Evolutionary conservation across 2,329 filamentous ascomycete species (phyloP).

Genomic region (Epichloe gansuensis): DNA sequence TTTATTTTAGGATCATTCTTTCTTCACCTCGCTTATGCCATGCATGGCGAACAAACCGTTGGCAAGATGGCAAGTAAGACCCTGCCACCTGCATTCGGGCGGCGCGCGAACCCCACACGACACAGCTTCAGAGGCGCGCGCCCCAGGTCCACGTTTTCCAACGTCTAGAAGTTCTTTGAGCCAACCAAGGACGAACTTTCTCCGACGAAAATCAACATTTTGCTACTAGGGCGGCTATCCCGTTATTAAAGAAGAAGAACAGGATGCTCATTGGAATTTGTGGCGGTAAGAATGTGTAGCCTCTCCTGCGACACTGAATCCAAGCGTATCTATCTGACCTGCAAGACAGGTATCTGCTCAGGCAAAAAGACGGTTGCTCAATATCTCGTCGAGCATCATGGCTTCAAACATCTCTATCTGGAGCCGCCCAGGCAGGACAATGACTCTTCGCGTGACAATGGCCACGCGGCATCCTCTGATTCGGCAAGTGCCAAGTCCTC

Average conservation of each 20-base stretch:
- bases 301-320: not conserved
- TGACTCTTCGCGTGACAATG: not conserved
- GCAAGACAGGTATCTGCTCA: slow-evolving; percentile 65
- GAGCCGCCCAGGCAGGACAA: slow-evolving; percentile 6
- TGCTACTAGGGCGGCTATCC: too few relatives aligned
- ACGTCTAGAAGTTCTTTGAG: not conserved
- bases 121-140: not conserved
- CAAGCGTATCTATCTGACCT: slow-evolving; percentile 4
- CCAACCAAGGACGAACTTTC: not conserved
- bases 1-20: too few relatives aligned
- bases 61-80: not conserved
- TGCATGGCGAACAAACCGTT: not conserved
- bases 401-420: slow-evolving; percentile 64
- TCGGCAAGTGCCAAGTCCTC: slow-evolving; percentile 7
- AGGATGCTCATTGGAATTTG: slow-evolving; percentile 67
- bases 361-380: slow-evolving; percentile 84
- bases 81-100: not conserved
- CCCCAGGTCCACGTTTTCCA: not conserved
- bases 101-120: slow-evolving; percentile 7
- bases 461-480: not conserved
- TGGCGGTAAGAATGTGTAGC: slow-evolving; percentile 39
- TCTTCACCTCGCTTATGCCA: too few relatives aligned
- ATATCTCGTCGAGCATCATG: slow-evolving; percentile 74
- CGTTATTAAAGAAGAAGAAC: slow-evolving; percentile 7
- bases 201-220: too few relatives aligned